Evolutionary conservation across 1,284 basidiomycete genomes (phyloP).

Genomic region (Cerioporus squamosus): DNA sequence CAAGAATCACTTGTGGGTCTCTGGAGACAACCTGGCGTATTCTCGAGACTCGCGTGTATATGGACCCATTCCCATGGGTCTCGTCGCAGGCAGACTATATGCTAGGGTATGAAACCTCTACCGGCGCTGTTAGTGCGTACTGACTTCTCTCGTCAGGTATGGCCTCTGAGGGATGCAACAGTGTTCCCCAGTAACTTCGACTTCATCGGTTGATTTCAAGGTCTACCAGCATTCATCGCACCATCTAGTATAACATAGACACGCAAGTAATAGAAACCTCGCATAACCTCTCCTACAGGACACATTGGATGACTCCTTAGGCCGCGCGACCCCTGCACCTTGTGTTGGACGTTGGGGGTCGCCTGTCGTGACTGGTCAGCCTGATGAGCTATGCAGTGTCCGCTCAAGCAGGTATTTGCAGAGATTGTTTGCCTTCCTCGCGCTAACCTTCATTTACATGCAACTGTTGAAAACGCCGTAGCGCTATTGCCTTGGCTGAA

Average conservation of each 20-base stretch:
- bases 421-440: no score
- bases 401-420: no score
- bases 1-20: constrained; percentile 89
- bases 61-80: constrained; percentile 88
- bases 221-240: not conserved
- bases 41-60: constrained; percentile 91
- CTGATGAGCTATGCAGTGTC: no score
- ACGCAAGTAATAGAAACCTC: no score
- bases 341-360: no score
- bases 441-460: no score
- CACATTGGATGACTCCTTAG: no score
- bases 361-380: no score
- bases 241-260: not conserved
- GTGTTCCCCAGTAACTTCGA: constrained; percentile 31
- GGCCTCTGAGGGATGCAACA: constrained; percentile 20
- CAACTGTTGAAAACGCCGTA: no score
- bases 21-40: constrained; percentile 86
- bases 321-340: no score
- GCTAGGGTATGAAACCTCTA: constrained; percentile 69
- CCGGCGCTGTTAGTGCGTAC: not conserved
- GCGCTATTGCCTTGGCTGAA: no score
- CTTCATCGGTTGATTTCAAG: constrained; percentile 25
- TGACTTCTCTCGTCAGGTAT: constrained; percentile 20
- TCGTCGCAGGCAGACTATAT: constrained; percentile 79
- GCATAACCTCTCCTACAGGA: no score